phyloP scores from a whole-genome alignment of 1,284 basidiomycete species.

The Tilletia setariae region DNA sequence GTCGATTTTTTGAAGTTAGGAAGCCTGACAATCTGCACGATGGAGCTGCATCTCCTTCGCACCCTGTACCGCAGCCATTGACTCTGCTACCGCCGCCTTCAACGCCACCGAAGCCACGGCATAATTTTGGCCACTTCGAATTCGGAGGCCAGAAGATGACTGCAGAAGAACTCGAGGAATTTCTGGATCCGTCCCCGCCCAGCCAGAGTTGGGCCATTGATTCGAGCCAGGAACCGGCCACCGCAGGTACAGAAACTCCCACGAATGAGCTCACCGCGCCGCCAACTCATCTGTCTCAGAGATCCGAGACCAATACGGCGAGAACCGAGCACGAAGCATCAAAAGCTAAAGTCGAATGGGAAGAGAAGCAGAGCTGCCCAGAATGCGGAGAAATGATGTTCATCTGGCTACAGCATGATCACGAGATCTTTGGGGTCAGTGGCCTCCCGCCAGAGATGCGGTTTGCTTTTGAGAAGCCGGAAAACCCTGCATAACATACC shows the following conservation, averaged over 20 bases:
- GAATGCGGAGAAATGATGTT: conserved; percentile 30
- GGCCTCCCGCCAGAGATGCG: background rate
- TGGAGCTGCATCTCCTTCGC: no score
- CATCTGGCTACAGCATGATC: conserved; percentile 46
- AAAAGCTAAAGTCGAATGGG: background rate
- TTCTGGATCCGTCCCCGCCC: background rate
- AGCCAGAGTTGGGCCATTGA: no score
- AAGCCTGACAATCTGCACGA: no score
- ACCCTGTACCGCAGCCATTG: no score
- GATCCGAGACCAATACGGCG: background rate
- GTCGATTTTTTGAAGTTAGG: background rate
- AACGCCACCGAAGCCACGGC: background rate
- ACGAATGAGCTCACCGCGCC: no score
- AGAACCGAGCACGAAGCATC: background rate
- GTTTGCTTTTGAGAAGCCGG: background rate
- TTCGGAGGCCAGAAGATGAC: background rate
- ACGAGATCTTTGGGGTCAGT: conserved; percentile 22
- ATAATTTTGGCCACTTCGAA: conserved; percentile 6
- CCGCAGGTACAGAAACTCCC: no score
- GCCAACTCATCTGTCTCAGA: background rate
- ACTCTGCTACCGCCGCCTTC: no score
- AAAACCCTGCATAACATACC: background rate
- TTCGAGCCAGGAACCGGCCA: no score
- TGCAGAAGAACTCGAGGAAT: background rate
- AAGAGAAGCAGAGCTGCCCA: conserved; percentile 15